Evolutionary conservation across 1,284 basidiomycete species (phyloP).

Genomic region (Inonotus obliquus): DNA sequence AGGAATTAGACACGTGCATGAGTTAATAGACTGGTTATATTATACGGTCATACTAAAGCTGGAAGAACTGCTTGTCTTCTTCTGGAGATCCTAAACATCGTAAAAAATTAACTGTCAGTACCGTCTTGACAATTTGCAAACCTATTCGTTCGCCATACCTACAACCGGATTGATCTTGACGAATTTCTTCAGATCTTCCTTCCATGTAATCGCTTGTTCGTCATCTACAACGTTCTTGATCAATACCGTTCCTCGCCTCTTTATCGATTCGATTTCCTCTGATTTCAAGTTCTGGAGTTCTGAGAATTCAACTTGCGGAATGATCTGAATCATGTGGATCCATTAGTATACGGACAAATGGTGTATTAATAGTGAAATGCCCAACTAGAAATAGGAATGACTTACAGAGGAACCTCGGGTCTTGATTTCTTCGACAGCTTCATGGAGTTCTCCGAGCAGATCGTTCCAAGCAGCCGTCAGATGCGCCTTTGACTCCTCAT

Average conservation of each 20-base stretch:
- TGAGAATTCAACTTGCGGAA: constrained; percentile 56
- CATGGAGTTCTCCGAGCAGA: constrained; percentile 46
- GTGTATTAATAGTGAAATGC: background rate
- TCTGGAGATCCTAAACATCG: constrained; percentile 52
- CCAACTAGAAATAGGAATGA: background rate
- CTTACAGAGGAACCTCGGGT: constrained; percentile 46
- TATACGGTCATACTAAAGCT: constrained; percentile 52
- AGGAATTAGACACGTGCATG: background rate
- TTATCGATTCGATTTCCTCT: constrained; percentile 47
- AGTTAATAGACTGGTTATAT: no score
- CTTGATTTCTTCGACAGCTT: constrained; percentile 41
- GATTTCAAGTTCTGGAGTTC: constrained; percentile 44
- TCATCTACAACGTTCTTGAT: constrained; percentile 58
- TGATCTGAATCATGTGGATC: constrained; percentile 29
- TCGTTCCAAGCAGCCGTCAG: constrained; percentile 55
- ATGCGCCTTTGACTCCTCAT: constrained; percentile 47
- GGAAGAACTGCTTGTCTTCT: constrained; percentile 66
- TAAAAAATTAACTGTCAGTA: no score
- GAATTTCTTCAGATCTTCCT: constrained; percentile 49
- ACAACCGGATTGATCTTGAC: constrained; percentile 51
- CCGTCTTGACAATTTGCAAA: background rate
- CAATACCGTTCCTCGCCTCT: constrained; percentile 52
- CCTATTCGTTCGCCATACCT: constrained; percentile 30
- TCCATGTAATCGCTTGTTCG: constrained; percentile 53
- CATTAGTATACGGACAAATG: background rate